These are phyloP conservation scores for Xylaria sp. DNA, from an alignment of 2,329 filamentous ascomycete genomes.

Conservation along the genomic window DNA sequence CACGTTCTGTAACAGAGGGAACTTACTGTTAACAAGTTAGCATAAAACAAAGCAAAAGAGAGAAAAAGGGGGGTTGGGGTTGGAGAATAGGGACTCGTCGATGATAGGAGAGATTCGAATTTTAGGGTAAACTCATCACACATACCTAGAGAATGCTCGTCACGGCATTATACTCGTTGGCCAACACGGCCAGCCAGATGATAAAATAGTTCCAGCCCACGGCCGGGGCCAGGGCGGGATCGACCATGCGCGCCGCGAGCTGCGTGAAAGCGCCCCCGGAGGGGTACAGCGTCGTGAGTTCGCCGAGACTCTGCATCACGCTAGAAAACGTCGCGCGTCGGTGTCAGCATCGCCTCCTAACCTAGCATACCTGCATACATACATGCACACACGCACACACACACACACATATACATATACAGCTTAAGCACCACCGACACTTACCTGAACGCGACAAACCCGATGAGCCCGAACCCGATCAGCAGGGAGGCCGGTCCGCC, in stretches of 20 bases:
- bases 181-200: constrained; percentile 57
- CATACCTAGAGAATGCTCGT: constrained; percentile 68
- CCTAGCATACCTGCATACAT: no score
- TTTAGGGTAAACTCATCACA: constrained; percentile 48
- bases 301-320: constrained; percentile 74
- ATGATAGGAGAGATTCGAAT: not conserved
- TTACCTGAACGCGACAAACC: constrained; percentile 60
- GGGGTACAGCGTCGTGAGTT: constrained; percentile 74
- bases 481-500: constrained; percentile 73
- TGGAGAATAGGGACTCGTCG: not conserved
- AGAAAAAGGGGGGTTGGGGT: no score
- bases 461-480: constrained; percentile 74
- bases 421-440: no score
- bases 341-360: no score
- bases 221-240: constrained; percentile 69
- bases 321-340: constrained; percentile 37
- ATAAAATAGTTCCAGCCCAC: constrained; percentile 75
- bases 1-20: not conserved
- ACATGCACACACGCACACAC: no score
- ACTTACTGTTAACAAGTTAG: not conserved
- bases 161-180: constrained; percentile 73
- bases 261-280: constrained; percentile 72
- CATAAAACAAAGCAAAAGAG: not conserved
- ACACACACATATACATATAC: no score
- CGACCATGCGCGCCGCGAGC: constrained; percentile 70